Base-by-base conservation (phyloP, 1,284 basidiomycete genomes). In the Ganoderma boninense region DNA sequence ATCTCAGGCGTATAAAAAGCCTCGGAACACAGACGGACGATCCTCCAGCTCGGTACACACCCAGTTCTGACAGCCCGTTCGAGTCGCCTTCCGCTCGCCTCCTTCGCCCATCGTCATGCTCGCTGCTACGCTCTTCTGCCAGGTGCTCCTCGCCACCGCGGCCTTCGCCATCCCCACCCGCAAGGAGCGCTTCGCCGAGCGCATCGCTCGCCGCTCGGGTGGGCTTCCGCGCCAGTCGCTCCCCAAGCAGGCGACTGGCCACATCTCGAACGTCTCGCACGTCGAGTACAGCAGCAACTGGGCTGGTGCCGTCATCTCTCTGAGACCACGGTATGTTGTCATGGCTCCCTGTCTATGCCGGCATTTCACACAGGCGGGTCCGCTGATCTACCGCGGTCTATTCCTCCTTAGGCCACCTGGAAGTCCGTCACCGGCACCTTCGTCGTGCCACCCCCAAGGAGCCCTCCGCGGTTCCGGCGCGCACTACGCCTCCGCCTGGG, bases 341-440 rank as follows among this genome's bases (percentile, higher is more conserved):
- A 7, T 35, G 4, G 38, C 11, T 57, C 4, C 13, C 2, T 35
- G 4, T 43, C 18, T 57, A 14, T 6, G 43, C 42, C 32, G 18
- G 13, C 1, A n/a, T n/a, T 54, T 13, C 35, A 16, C 49, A 43
- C 43, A 14, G 43, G 43, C 14, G 5, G 26, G 52, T 38, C 23
- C 46, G 2, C 29, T 11, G 40, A 43, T 10, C 35, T 67, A 26
- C 52, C 49, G 40, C 18, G 5, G n/a, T 2, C 7, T 56, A 20
- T 8, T 29, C 42, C 35, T 16, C 35, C 16, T 20, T 56, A 80
- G 79, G 73, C 71, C 29, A 76, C 75, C 1, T 79, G 66, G 74
- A 79, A 76, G 73, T 66, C 76, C 26, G 78, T 79, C 14, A 78
- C 77, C 43, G 80, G 77, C 8, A 81, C 79, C 2, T 82, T 82